Evolutionary conservation across 2,329 filamentous ascomycete genomes (phyloP).

Genomic region (Fusarium beomiforme): DNA sequence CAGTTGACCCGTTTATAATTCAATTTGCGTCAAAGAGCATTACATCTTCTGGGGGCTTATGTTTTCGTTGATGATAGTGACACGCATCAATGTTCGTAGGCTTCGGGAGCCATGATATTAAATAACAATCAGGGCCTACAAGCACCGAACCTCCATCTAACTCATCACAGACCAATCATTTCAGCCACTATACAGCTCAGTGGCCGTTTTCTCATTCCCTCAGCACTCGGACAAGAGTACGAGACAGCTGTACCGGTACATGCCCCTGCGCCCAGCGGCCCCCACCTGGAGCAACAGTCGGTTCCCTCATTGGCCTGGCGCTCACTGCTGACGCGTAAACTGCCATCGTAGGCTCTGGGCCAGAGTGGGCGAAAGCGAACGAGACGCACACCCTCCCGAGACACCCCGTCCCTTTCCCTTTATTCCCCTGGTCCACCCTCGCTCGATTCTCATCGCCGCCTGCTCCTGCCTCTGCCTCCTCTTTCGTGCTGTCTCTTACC

Average conservation of each 20-base stretch:
- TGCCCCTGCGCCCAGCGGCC: conserved; percentile 40
- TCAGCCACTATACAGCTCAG: background rate
- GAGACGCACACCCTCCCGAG: conserved; percentile 46
- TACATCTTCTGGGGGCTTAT: background rate
- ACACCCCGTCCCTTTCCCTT: conserved; percentile 48
- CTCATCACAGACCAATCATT: background rate
- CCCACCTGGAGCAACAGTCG: conserved; percentile 29
- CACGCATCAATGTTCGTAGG: conserved; percentile 24
- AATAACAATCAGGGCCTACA: conserved; percentile 19
- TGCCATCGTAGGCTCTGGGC: conserved; percentile 44
- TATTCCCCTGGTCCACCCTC: conserved; percentile 48
- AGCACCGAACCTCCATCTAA: background rate
- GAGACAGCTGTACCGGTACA: conserved; percentile 40
- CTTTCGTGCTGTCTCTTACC: conserved; percentile 26
- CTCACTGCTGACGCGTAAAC: conserved; percentile 53
- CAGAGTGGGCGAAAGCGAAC: conserved; percentile 41
- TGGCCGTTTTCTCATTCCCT: conserved; percentile 12
- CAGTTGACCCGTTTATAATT: conserved; percentile 15
- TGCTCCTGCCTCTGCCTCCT: conserved; percentile 38
- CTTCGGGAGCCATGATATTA: conserved; percentile 13
- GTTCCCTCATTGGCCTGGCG: conserved; percentile 44
- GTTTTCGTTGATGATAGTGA: conserved; percentile 2
- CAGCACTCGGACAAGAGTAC: conserved; percentile 23
- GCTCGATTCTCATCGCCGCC: conserved; percentile 43
- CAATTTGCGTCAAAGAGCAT: background rate